Percentiles rank a stretch among this genome's conserved stretches.
Evolutionary conservation across 176 grass and related monocot species (phyloP).

Genomic region (Zoysia japonica): DNA sequence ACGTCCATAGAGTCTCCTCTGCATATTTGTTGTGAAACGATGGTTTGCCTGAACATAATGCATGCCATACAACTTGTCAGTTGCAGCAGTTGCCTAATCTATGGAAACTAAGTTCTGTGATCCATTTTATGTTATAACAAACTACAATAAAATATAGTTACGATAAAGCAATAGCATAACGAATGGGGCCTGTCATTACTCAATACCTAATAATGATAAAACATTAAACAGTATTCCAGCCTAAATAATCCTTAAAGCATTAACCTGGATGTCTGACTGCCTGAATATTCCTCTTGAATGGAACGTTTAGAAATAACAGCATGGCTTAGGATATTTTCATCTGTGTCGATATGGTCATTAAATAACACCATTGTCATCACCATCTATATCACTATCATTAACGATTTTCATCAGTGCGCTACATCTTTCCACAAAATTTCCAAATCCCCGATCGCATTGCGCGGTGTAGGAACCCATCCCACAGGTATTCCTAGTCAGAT

Average conservation of each 20-base stretch:
- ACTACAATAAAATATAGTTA: background rate
- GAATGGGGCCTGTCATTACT: background rate
- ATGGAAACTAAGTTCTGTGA: background rate
- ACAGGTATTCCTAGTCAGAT: background rate
- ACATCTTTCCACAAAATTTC: background rate
- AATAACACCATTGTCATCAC: background rate
- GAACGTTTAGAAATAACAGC: background rate
- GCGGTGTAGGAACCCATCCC: background rate
- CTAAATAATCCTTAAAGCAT: constrained; percentile 6
- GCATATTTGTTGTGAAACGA: constrained; percentile 86
- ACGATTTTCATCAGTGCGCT: background rate
- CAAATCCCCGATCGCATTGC: background rate
- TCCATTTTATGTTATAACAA: background rate
- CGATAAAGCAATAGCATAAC: no score
- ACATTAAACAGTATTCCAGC: background rate
- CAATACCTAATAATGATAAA: background rate
- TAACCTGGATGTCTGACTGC: background rate
- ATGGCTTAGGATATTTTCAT: background rate
- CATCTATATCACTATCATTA: background rate
- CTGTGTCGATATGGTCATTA: background rate
- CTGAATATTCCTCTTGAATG: background rate
- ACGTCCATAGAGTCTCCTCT: constrained; percentile 82
- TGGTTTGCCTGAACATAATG: constrained; percentile 67
- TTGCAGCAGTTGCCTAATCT: constrained; percentile 10
- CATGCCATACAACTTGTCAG: constrained; percentile 28